Evolutionary conservation across 164 flowering plant genomes (phyloP), one percentile per base, ranked within the genome.

Genomic region (Aristolochia californica): DNA sequence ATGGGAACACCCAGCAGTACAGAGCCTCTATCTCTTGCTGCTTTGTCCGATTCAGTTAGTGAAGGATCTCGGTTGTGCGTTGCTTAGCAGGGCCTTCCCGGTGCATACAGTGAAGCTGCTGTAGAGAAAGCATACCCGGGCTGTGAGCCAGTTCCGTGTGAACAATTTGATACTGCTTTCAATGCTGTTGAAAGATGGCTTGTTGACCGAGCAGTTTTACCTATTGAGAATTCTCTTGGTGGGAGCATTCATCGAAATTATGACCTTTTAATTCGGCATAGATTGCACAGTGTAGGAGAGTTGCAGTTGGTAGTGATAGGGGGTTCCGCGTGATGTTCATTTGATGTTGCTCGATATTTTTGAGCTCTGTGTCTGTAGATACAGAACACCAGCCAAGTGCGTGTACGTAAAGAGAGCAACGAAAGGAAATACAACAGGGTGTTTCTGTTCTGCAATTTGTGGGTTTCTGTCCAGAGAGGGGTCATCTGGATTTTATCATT

Each of bases 211-310:
- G 98, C 98, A 47, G 97, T 93, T 61, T 78, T 93, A 60, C 98
- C 98, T 0, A 83, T 93, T 56, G 98, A 93, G 70, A 93, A 93
- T 64, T 88, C 97, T 45, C 72, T 93, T 56, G 98, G 98, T 22
- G 98, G 98, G 20, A 93, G 98, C 75, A 93, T 93, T 62, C 98
- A 88, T 64, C 74, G 94, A 60, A 93, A 93, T 62, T 88, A 93
- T 70, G 98, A 93, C 53, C 89, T 93, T 51, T 73, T 93, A 61
- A 85, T 93, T 53, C 78, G 91, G 15, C 91, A 93, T 57, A 76
- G 76, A n/a, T 74, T 93, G 75, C 97, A 93, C 69, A 93, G 89
- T 58, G 99, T 93, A 64, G 99, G 99, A 52, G 99, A 93, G 77
- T 97, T 93, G 47, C 78, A 82, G 66, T 70, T 83, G 70, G 68